phyloP scores from a whole-genome alignment of 2,329 filamentous ascomycete genomes.

The Colletotrichum godetiae region DNA sequence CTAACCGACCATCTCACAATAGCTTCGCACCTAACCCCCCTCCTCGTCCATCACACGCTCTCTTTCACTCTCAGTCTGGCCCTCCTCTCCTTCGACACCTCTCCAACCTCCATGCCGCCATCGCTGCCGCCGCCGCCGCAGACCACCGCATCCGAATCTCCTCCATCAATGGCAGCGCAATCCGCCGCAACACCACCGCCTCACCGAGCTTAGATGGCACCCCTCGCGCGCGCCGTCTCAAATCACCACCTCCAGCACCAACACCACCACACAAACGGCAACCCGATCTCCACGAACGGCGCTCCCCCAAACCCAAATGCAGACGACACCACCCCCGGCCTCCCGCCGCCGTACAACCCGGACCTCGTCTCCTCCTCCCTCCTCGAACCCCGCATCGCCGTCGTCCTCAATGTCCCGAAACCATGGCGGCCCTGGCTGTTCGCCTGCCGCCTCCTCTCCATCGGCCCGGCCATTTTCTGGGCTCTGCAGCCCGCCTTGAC shows the following conservation, averaged over 20 bases:
- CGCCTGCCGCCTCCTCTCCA: slow-evolving; percentile 77
- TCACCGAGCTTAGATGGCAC: slow-evolving; percentile 17
- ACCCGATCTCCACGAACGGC: slow-evolving; percentile 11
- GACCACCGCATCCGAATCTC: background rate
- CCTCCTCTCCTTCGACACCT: background rate
- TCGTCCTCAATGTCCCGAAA: slow-evolving; percentile 78
- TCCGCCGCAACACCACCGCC: slow-evolving; percentile 19
- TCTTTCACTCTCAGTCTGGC: background rate
- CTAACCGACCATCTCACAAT: background rate
- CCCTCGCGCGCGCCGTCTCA: slow-evolving; percentile 21
- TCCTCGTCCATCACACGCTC: background rate
- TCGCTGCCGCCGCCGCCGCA: background rate
- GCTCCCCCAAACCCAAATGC: background rate
- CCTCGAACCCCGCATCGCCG: slow-evolving; percentile 81
- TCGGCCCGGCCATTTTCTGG: slow-evolving; percentile 78
- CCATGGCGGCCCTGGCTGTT: slow-evolving; percentile 81
- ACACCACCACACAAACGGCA: background rate
- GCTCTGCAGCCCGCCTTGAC: slow-evolving; percentile 76
- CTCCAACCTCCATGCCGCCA: slow-evolving; percentile 1
- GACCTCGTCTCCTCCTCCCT: slow-evolving; percentile 50
- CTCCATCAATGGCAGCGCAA: slow-evolving; percentile 27
- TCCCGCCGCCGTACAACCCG: slow-evolving; percentile 16
- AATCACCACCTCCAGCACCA: background rate
- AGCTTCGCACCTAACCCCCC: background rate
- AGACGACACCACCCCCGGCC: slow-evolving; percentile 2